These are phyloP conservation scores for Colletotrichum sp. DNA, from an alignment of 2,329 filamentous ascomycete genomes.

Conservation along the genomic window DNA sequence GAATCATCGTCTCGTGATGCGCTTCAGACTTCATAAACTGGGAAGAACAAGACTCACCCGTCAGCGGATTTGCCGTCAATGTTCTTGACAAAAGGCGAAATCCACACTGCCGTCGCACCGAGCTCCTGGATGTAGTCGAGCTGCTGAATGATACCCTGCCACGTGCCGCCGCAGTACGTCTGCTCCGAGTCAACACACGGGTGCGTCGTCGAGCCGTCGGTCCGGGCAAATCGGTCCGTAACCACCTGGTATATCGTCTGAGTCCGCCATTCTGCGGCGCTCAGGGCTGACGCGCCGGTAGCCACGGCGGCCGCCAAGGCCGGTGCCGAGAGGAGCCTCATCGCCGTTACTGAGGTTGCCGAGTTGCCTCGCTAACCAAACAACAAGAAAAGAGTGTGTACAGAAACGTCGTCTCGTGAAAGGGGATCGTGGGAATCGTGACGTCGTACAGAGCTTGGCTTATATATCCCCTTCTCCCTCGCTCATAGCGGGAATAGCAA, in stretches of 20 bases:
- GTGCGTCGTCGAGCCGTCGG: conserved; percentile 47
- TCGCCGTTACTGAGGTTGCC: background rate
- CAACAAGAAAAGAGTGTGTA: conserved; percentile 10
- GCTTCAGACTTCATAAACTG: background rate
- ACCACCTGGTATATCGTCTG: conserved; percentile 64
- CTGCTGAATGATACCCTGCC: conserved; percentile 60
- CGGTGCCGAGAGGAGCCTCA: conserved; percentile 6
- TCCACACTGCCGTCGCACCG: conserved; percentile 65
- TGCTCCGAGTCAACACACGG: conserved; percentile 45
- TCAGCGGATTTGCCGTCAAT: conserved; percentile 20
- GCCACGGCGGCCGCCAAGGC: background rate
- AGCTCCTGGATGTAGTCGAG: conserved; percentile 69
- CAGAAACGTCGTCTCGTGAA: conserved; percentile 6
- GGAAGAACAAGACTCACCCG: conserved; percentile 10
- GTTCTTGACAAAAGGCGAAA: conserved; percentile 60
- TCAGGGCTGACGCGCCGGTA: conserved; percentile 8
- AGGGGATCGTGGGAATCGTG: background rate
- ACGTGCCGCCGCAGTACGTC: conserved; percentile 67
- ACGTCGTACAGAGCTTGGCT: background rate
- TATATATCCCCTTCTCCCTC: background rate
- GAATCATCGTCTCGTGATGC: background rate
- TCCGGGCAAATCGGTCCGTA: conserved; percentile 60
- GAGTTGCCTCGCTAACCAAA: background rate
- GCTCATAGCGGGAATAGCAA: background rate
- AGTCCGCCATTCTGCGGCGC: conserved; percentile 51